Evolutionary conservation across 169 alveolate species (phyloP), one percentile per base, ranked within the genome.

Genomic region (Plasmodium vivax): DNA sequence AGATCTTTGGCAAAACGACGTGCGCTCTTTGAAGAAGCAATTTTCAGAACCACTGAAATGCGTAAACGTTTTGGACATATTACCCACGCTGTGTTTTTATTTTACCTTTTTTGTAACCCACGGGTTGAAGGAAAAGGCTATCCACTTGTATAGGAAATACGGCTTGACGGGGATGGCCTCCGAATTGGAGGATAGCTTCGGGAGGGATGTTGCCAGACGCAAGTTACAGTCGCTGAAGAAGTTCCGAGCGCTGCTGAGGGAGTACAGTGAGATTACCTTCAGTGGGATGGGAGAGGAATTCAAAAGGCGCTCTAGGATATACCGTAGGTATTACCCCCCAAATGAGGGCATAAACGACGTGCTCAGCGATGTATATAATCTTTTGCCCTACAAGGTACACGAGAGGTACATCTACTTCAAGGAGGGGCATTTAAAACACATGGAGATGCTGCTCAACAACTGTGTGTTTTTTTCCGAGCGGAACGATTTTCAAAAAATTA

Each of bases 371-470:
- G 16, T 83, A 58, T 83, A 10, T n/a, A 14, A 51, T 10, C 45
- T 32, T 14, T 32, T 83, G 8, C 91, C 91, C 38, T 83, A 58
- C 72, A n/a, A 43, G 72, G 43, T 32, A 30, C 27, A 83, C 56
- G 68, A 41, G 4, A 82, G 34, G 41, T 82, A 82, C 34, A 34
- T 56, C 5, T 82, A 82, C 36, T 82, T 82, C 41, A 82, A 82
- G 41, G 91, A 82, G 71, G 91, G 91, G 3, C 91, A 82, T 56
- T 54, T 82, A 32, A 47, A 51, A 56, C 91, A 82, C 34, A 82
- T 82, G 43, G 43, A 82, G 9, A 34, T 34, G 12, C 71, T 82
- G 56, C 19, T 19, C 16, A 73, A 82, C 27, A 30, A 82, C 36
- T 30, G 32, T 8, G 30, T 58, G 7, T 23, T 74, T 30, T 54